These are phyloP conservation scores for Fusarium sp. DNA, from an alignment of 2,329 filamentous ascomycete genomes.

Conservation along the genomic window DNA sequence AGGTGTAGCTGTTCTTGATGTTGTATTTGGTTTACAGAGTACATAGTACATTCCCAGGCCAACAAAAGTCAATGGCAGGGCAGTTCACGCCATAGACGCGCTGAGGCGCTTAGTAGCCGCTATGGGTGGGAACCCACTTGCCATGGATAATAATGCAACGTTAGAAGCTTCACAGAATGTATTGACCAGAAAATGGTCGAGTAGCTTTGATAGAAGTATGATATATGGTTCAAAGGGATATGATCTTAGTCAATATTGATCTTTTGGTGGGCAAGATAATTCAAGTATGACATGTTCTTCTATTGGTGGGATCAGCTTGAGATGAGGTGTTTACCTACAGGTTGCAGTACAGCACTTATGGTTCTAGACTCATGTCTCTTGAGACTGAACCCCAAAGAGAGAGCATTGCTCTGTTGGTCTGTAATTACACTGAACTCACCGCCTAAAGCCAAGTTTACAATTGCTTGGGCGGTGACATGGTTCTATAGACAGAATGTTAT, in stretches of 20 bases:
- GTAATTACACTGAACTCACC: conserved; percentile 38
- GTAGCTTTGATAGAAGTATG: neutral
- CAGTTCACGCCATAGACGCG: conserved; percentile 39
- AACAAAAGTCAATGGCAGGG: conserved; percentile 39
- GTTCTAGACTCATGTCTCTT: conserved; percentile 35
- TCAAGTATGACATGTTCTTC: conserved; percentile 16
- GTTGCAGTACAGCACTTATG: conserved; percentile 23
- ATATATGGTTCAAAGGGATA: conserved; percentile 17
- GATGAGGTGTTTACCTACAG: conserved; percentile 23
- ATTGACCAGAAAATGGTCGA: conserved; percentile 4
- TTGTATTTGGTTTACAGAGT: conserved; percentile 23
- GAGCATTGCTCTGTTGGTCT: conserved; percentile 31
- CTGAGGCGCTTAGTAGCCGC: conserved; percentile 46
- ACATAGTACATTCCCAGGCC: conserved; percentile 20
- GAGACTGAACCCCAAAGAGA: conserved; percentile 34
- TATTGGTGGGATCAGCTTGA: conserved; percentile 41
- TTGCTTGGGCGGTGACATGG: conserved; percentile 8
- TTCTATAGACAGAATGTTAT: conserved; percentile 10
- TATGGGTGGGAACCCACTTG: conserved; percentile 16
- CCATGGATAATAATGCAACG: conserved; percentile 26
- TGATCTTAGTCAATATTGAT: conserved; percentile 1
- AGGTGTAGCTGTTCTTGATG: conserved; percentile 29
- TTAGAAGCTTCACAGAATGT: conserved; percentile 3
- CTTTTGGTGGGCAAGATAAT: neutral
- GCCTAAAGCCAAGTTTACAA: conserved; percentile 28